phyloP scores from a whole-genome alignment of 257 asterid genomes.

The Cordia subcordata region DNA sequence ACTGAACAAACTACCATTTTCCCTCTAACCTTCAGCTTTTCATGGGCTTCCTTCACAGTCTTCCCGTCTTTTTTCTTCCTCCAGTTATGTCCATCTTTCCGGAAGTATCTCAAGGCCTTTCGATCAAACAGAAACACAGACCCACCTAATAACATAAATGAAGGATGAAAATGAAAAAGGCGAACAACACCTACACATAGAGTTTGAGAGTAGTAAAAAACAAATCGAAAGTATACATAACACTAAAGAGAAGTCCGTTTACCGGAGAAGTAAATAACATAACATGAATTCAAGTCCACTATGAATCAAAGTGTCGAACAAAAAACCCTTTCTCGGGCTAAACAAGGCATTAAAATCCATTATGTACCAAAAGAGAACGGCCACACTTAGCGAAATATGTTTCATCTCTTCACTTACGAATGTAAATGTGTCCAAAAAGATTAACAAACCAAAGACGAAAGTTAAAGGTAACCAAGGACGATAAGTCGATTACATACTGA shows the following conservation, averaged over 20 bases:
- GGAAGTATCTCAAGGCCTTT: slow-evolving; percentile 82
- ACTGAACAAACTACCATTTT: slow-evolving; percentile 7
- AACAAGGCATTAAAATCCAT: not conserved
- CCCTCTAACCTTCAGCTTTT: slow-evolving; percentile 79
- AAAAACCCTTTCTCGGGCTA: not conserved
- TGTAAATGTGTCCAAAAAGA: too few species aligned
- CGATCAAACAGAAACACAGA: slow-evolving; percentile 95
- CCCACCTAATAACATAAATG: slow-evolving; percentile 62
- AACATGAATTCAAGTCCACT: not conserved
- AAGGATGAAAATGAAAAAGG: slow-evolving; percentile 4
- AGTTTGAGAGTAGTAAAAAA: not conserved
- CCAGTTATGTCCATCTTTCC: slow-evolving; percentile 99
- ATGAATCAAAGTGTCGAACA: not conserved
- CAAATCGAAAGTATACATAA: not conserved
- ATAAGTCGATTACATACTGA: not conserved
- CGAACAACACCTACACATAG: not conserved
- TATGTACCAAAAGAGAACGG: too few species aligned
- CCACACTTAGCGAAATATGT: too few species aligned
- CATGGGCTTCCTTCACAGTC: slow-evolving; percentile 97
- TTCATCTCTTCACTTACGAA: too few species aligned
- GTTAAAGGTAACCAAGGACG: not conserved
- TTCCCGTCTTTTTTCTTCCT: slow-evolving; percentile 96
- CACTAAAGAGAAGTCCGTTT: too few species aligned
- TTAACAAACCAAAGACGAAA: not conserved
- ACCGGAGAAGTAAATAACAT: too few species aligned